A percentile compares a stretch with the other conserved stretches of the same genome.
These are phyloP conservation scores for Cutaneotrichosporon mucoides DNA, from an alignment of 1,284 basidiomycete species.

Conservation along the genomic window DNA sequence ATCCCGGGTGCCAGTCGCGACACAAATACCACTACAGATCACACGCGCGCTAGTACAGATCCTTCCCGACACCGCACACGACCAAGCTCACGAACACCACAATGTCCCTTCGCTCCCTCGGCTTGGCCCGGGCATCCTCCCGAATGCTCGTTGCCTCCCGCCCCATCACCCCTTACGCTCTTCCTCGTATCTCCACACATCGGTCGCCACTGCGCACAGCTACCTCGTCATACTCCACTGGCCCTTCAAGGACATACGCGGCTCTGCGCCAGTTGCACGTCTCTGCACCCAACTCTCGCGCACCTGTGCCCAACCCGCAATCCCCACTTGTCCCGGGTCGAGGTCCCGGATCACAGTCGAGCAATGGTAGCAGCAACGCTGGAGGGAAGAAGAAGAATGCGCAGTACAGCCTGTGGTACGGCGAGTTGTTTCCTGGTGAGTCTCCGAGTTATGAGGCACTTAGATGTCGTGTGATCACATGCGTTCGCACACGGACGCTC, in stretches of 20 bases:
- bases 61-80: too few relatives aligned
- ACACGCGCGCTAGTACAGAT: too few relatives aligned
- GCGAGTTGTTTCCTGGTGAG: slow-evolving; percentile 43
- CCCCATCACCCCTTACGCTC: not conserved
- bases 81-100: too few relatives aligned
- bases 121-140: too few relatives aligned
- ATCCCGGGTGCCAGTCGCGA: too few relatives aligned
- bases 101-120: too few relatives aligned
- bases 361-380: not conserved
- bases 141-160: too few relatives aligned
- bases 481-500: too few relatives aligned
- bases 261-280: not conserved
- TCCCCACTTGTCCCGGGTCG: slow-evolving; percentile 13
- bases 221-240: not conserved
- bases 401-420: slow-evolving; percentile 39
- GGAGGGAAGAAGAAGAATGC: slow-evolving; percentile 14
- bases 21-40: too few relatives aligned
- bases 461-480: too few relatives aligned
- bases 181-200: not conserved
- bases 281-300: slow-evolving; percentile 1
- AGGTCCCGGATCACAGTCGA: not conserved
- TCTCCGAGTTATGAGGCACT: not conserved
- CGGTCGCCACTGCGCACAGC: not conserved
- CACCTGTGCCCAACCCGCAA: slow-evolving; percentile 10
- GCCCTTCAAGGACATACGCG: not conserved